Base-by-base conservation (phyloP, 2,329 filamentous ascomycete genomes). In the Apiospora sp. region DNA sequence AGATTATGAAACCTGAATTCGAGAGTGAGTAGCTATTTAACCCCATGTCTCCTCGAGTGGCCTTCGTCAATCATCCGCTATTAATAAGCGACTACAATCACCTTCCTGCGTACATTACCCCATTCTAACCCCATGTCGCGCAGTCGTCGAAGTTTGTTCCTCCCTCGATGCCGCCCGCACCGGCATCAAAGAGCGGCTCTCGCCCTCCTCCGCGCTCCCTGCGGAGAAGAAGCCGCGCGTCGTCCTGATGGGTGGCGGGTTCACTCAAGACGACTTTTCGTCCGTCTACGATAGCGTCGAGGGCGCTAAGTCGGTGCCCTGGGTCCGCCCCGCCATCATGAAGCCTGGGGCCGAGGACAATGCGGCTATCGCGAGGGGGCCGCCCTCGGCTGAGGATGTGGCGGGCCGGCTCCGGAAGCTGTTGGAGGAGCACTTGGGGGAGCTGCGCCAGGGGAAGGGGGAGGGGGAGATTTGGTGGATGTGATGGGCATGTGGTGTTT, bases 401-500 rank as follows among this genome's bases (percentile, higher is more conserved):
- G 72, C 71, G 13, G 37, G 51, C 1, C 58, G 46, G 37, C 19
- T 73, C 0, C 16, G 72, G 19, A 70, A 48, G 34, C 30, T 67
- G 14, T 61, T 73, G 8, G 70, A 73, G 4, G 72, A 68, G 37
- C 72, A 68, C n/a, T 34, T 58, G 14, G 70, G 19, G 16, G 72
- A 72, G 30, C 48, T 73, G 0, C n/a, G 49, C n/a, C 58, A 54
- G 34, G 71, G 72, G 3, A 70, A 67, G 48, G 72, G 67, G 3
- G 67, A 71, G 19, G 72, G 72, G 13, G 70, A 73, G 67, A 22
- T 73, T 13, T 73, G 72, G 72, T 73, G 72, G 72, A 73, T 73
- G 72, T 73, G 27, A 58, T 10, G 14, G 27, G 24, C 27, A 13
- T n/a, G 7, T 24, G 22, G n/a, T 48, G 4, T 48, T 41, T 41